Conservation (phyloP, 495 filamentous ascomycete species). For the Talaromyces wortmannii region DNA sequence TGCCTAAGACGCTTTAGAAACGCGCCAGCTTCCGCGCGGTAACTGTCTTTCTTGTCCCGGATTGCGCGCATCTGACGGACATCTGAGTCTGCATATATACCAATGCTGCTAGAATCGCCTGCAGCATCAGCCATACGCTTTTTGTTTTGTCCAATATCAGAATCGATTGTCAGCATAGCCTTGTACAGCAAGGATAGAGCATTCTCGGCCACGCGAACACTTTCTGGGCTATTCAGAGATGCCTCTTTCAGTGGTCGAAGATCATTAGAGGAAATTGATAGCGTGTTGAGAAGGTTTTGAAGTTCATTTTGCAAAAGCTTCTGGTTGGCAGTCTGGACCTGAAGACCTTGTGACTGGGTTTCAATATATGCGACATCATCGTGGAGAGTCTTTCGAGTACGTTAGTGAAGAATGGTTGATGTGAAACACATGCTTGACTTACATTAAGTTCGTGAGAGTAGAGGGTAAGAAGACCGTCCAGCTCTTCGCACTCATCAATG, state of each 20-base stretch:
- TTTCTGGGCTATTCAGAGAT: constrained; percentile 62
- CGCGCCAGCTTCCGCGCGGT: constrained; percentile 57
- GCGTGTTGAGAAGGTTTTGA: constrained; percentile 70
- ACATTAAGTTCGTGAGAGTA: constrained; percentile 93
- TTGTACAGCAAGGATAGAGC: constrained; percentile 79
- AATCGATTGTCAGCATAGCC: constrained; percentile 92
- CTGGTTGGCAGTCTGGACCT: constrained; percentile 96
- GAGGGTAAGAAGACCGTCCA: constrained; percentile 86
- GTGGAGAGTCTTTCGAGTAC: constrained; percentile 64
- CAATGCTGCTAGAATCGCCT: constrained; percentile 44
- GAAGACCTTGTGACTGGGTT: constrained; percentile 90
- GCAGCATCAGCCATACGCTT: constrained; percentile 38
- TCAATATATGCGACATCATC: constrained; percentile 97
- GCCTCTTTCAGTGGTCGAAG: constrained; percentile 66
- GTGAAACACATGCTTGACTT: constrained; percentile 26
- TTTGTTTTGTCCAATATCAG: constrained; percentile 54
- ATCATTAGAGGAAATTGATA: constrained; percentile 73
- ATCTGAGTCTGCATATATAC: constrained; percentile 66
- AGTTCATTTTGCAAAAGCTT: constrained; percentile 88
- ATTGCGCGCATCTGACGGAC: constrained; percentile 89
- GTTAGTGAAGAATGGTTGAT: constrained; percentile 23
- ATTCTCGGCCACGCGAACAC: constrained; percentile 67
- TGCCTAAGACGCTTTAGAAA: constrained; percentile 75
- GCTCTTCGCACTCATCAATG: constrained; percentile 88
- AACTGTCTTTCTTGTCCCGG: constrained; percentile 86